These are phyloP conservation scores for Scleroderma bovista DNA, from an alignment of 768 basidiomycete species.

Conservation along the genomic window DNA sequence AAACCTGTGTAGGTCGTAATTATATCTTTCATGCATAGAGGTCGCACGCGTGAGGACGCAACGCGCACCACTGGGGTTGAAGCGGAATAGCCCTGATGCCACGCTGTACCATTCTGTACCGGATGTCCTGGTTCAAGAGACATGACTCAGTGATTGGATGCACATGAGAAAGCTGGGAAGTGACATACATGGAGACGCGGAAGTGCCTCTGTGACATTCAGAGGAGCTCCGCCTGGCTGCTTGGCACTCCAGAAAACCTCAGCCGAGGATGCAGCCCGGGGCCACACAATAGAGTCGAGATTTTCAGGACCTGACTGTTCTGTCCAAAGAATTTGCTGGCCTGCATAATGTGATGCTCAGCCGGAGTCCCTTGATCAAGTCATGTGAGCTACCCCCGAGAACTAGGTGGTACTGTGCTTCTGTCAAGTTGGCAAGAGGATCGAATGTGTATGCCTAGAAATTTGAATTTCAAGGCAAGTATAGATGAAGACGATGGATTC, in stretches of 20 bases:
- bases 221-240: conserved; percentile 29
- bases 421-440: conserved; percentile 42
- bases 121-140: conserved; percentile 29
- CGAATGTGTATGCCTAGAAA: conserved; percentile 42
- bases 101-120: conserved; percentile 43
- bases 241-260: conserved; percentile 52
- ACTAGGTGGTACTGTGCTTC: conserved; percentile 32
- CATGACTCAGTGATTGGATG: too few species aligned
- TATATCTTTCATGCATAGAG: conserved; percentile 14
- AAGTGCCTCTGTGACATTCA: conserved; percentile 36
- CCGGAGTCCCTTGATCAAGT: background rate
- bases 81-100: conserved; percentile 43
- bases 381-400: conserved; percentile 27
- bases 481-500: conserved; percentile 2
- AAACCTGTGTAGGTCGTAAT: too few species aligned
- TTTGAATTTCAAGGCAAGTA: conserved; percentile 22
- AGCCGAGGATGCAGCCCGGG: conserved; percentile 39
- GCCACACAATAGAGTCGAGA: conserved; percentile 44
- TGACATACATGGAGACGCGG: conserved; percentile 41
- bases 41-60: conserved; percentile 44
- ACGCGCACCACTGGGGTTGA: conserved; percentile 56
- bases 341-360: conserved; percentile 12
- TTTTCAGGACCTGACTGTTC: conserved; percentile 42
- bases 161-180: background rate
- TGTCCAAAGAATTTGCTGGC: conserved; percentile 39